Percentiles rank a stretch among this genome's conserved stretches.
Conservation (phyloP, 2,329 filamentous ascomycete species). For the Xylariaceae sp. region DNA sequence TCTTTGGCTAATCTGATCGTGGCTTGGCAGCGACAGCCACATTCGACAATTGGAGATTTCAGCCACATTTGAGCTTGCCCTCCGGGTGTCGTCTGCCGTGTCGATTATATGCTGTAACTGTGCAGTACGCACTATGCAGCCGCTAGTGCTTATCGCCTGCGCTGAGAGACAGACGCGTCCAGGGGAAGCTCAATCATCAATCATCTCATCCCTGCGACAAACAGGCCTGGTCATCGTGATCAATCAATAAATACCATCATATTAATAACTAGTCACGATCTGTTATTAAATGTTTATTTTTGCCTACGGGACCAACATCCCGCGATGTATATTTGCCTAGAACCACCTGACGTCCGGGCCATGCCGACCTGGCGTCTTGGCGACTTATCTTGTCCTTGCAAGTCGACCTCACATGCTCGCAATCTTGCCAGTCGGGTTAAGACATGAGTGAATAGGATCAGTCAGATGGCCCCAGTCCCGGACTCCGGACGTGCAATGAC, state of each 20-base stretch:
- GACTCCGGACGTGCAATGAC: conserved; percentile 1
- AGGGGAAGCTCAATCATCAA: too few relatives aligned
- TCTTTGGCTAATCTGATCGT: conserved; percentile 20
- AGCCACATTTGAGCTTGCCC: neutral
- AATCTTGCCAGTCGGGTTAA: neutral
- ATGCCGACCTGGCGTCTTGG: conserved; percentile 12
- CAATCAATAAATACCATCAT: neutral
- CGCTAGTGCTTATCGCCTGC: too few relatives aligned
- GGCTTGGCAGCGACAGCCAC: conserved; percentile 5
- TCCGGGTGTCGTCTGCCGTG: too few relatives aligned
- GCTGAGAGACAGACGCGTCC: too few relatives aligned
- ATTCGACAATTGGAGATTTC: neutral
- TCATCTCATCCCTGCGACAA: too few relatives aligned
- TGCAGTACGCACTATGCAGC: too few relatives aligned
- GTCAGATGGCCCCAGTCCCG: neutral
- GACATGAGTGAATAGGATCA: neutral
- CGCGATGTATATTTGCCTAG: neutral
- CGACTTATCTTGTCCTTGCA: neutral
- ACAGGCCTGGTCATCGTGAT: neutral
- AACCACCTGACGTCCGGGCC: conserved; percentile 12
- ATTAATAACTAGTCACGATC: neutral
- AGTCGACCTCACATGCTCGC: neutral
- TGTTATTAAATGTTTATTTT: neutral
- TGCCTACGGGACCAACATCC: neutral
- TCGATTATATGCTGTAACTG: too few relatives aligned